Conservation (phyloP, 2,329 filamentous ascomycete species). For the Apiospora aurea region DNA sequence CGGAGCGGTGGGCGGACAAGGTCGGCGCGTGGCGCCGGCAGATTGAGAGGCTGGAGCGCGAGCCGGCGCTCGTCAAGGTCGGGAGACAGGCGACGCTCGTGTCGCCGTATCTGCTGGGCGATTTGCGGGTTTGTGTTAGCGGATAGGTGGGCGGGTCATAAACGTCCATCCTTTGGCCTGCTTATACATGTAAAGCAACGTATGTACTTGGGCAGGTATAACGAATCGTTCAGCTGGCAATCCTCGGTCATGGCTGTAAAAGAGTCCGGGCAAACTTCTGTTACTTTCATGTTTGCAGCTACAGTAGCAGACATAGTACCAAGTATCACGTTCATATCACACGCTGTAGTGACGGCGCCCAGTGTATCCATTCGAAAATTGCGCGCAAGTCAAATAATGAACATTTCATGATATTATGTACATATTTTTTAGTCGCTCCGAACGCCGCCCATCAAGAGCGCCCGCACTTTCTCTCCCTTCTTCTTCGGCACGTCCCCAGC, state of each 20-base stretch:
- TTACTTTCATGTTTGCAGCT: too few species aligned
- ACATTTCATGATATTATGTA: not conserved
- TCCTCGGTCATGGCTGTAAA: too few species aligned
- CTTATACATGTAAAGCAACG: too few species aligned
- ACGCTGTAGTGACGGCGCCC: too few species aligned
- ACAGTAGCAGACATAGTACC: too few species aligned
- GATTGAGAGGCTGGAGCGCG: constrained; percentile 28
- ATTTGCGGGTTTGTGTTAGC: constrained; percentile 27
- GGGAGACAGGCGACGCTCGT: constrained; percentile 26
- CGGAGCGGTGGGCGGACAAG: constrained; percentile 24
- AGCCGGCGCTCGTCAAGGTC: constrained; percentile 23
- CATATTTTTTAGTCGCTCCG: constrained; percentile 22
- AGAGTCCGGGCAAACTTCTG: too few species aligned
- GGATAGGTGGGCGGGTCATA: not conserved
- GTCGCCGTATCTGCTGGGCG: constrained; percentile 31
- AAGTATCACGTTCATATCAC: too few species aligned
- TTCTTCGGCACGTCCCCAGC: constrained; percentile 67
- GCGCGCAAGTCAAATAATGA: too few species aligned
- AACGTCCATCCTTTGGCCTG: too few species aligned
- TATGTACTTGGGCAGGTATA: too few species aligned
- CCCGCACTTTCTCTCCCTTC: constrained; percentile 76
- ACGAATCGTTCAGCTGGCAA: too few species aligned
- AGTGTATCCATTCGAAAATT: too few species aligned
- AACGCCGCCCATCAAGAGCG: constrained; percentile 73
- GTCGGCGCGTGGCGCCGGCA: constrained; percentile 29